Evolutionary conservation across 352 stramenopile species (phyloP).

Genomic region (Globisporangium ultimum): DNA sequence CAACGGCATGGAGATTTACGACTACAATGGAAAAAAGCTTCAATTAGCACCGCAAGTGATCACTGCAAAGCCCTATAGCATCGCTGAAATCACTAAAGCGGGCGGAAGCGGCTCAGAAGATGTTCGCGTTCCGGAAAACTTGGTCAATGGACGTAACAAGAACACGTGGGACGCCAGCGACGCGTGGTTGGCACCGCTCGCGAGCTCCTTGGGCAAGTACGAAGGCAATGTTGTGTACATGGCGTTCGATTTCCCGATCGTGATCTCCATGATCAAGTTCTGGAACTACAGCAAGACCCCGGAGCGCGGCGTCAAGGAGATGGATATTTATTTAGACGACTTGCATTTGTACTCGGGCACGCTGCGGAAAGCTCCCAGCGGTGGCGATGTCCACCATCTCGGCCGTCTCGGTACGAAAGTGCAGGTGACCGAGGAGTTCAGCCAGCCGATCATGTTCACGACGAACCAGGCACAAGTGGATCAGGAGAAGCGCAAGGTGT

Average conservation of each 20-base stretch:
- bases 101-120: slow-evolving; percentile 7
- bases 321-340: slow-evolving; percentile 87
- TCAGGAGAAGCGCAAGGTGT: slow-evolving; percentile 53
- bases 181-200: slow-evolving; percentile 68
- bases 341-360: slow-evolving; percentile 73
- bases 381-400: slow-evolving; percentile 17
- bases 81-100: slow-evolving; percentile 36
- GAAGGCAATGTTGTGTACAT: slow-evolving; percentile 73
- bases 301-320: slow-evolving; percentile 72
- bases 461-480: slow-evolving; percentile 62
- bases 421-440: slow-evolving; percentile 63
- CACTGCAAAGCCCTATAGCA: slow-evolving; percentile 51
- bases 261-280: slow-evolving; percentile 83
- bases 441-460: slow-evolving; percentile 82
- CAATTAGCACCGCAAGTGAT: slow-evolving; percentile 29
- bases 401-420: slow-evolving; percentile 31
- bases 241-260: slow-evolving; percentile 63
- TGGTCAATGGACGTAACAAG: slow-evolving; percentile 66
- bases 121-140: slow-evolving; percentile 52
- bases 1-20: slow-evolving; percentile 80
- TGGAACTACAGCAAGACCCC: slow-evolving; percentile 90
- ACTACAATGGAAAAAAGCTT: slow-evolving; percentile 46
- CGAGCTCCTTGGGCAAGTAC: slow-evolving; percentile 51
- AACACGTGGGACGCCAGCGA: slow-evolving; percentile 75
- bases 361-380: slow-evolving; percentile 42